Evolutionary conservation across 1,139 yeast genomes (phyloP).

Genomic region (Hyphopichia khmerensis): DNA sequence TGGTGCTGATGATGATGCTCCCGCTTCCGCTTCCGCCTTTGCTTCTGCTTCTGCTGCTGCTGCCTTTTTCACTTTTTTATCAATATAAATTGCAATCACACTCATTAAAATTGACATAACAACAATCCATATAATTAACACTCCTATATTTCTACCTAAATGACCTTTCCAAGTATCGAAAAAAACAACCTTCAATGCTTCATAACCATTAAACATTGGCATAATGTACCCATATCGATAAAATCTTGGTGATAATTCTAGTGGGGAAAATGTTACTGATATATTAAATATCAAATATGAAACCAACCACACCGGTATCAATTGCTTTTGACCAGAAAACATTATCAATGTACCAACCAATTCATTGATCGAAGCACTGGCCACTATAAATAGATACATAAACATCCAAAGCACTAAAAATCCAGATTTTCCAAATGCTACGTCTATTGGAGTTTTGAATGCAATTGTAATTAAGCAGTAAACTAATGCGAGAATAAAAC

Average conservation of each 20-base stretch:
- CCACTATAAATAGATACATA: constrained; percentile 56
- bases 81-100: constrained; percentile 7
- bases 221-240: constrained; percentile 64
- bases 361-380: constrained; percentile 66
- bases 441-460: constrained; percentile 52
- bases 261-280: constrained; percentile 60
- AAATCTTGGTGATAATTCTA: constrained; percentile 51
- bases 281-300: constrained; percentile 60
- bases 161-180: constrained; percentile 55
- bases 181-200: constrained; percentile 55
- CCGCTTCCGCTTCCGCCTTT: constrained; percentile 5
- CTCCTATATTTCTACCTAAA: constrained; percentile 58
- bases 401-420: constrained; percentile 66
- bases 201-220: constrained; percentile 63
- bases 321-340: constrained; percentile 42
- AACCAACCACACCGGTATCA: constrained; percentile 62
- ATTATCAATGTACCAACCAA: constrained; percentile 49
- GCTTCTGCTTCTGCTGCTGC: constrained; percentile 6
- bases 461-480: constrained; percentile 61
- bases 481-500: constrained; percentile 52
- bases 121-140: constrained; percentile 59
- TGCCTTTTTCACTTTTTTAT: constrained; percentile 6
- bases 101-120: constrained; percentile 23
- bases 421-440: constrained; percentile 58
- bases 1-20: no score